Base-by-base conservation (phyloP, 164 flowering plant species). In the Magnolia kwangsiensis region DNA sequence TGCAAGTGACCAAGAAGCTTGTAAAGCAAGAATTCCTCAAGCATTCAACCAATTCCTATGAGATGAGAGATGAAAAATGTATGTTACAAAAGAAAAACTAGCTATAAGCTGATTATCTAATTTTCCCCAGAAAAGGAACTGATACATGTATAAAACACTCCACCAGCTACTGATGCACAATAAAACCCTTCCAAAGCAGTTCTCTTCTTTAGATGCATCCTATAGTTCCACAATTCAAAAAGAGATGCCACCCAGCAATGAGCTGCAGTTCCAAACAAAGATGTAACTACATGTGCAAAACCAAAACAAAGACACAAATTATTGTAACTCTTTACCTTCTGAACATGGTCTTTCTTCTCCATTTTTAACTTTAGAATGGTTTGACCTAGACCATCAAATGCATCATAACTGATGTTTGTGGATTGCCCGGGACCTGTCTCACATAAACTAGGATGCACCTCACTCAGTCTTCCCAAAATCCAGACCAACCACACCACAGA, bases 391-490 rank as follows among this genome's bases (percentile, higher is more conserved):
- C 94, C 94, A 81, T 90, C 90, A 77, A 95, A 78, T 65, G 91
- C 90, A 77, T 82, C 80, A 77, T 89, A 80, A 72, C 94, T 92
- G 78, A 95, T 92, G 80, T 91, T 95, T 61, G 90, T 88, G 72
- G 85, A 87, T 9, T 90, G 90, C 51, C 88, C 95, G 50, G 79
- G 72, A 74, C 76, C 82, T 58, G 86, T 75, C 63, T 82, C 85
- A 31, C 83, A 86, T 85, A 95, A 83, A 80, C 97, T 95, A 61
- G 98, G 98, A 81, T 95, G 95, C 75, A 95, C 90, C 69, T 91
- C 95, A 82, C 89, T 88, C 66, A 37, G 89, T 91, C 82, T 90
- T 86, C 68, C 91, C 88, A 85, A 93, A 95, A 81, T 95, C 95
- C 80, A 93, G 51, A 50, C 91, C 94, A 78, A 92, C 95, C 70